A percentile compares a stretch with the other conserved stretches of the same genome.
These are phyloP conservation scores for Phytophthora agathidicida DNA, from an alignment of 352 stramenopile species.

Conservation along the genomic window DNA sequence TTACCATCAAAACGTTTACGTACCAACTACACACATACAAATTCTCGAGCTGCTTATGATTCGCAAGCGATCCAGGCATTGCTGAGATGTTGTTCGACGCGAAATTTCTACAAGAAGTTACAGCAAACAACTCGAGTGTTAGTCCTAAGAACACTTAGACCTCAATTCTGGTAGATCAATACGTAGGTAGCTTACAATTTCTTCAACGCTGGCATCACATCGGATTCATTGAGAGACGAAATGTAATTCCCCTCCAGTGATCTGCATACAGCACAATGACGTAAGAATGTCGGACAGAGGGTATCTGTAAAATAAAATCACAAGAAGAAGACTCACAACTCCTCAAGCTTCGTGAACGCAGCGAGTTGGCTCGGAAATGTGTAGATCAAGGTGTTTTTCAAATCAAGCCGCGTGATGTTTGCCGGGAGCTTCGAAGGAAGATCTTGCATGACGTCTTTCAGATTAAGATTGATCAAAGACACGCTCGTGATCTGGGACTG, in stretches of 20 bases:
- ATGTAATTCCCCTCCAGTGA: constrained; percentile 33
- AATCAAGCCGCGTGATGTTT: constrained; percentile 18
- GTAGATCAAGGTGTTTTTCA: constrained; percentile 34
- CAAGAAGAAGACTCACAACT: constrained; percentile 4
- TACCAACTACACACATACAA: constrained; percentile 16
- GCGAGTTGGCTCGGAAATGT: constrained; percentile 25
- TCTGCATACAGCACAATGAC: constrained; percentile 6
- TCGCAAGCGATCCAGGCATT: constrained; percentile 16
- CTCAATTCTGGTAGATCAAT: not conserved
- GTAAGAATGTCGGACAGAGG: not conserved
- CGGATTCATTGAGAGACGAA: constrained; percentile 15
- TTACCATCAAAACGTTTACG: not conserved
- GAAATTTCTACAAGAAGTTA: constrained; percentile 19
- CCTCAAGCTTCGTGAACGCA: constrained; percentile 16
- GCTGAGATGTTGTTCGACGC: constrained; percentile 25
- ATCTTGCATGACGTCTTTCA: constrained; percentile 19
- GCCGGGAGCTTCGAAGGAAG: constrained; percentile 22
- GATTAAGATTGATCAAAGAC: constrained; percentile 32
- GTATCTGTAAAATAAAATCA: too few species aligned
- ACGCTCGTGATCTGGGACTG: constrained; percentile 35
- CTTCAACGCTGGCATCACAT: constrained; percentile 24
- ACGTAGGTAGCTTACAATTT: constrained; percentile 25
- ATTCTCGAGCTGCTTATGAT: constrained; percentile 3
- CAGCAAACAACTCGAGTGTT: not conserved
- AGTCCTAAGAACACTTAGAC: not conserved